phyloP scores from a whole-genome alignment of 1,139 yeast species.

The Geotrichum europaeum region DNA sequence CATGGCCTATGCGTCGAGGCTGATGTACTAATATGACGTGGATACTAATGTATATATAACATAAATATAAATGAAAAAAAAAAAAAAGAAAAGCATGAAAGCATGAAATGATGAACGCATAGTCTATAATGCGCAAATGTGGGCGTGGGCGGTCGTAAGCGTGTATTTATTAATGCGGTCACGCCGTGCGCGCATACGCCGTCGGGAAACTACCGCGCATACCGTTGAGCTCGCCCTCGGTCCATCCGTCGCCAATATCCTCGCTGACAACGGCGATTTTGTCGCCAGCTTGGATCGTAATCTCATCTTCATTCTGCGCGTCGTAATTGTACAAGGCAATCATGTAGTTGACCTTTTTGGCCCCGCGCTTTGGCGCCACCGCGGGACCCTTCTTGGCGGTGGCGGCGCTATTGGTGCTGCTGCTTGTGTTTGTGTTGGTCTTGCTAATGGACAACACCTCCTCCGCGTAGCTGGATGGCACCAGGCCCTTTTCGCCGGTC shows the following conservation, averaged over 20 bases:
- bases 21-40: conserved; percentile 29
- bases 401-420: conserved; percentile 16
- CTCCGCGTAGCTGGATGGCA: conserved; percentile 80
- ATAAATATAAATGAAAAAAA: neutral
- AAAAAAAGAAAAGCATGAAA: neutral
- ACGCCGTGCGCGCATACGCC: conserved; percentile 44
- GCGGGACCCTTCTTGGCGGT: conserved; percentile 55
- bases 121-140: neutral
- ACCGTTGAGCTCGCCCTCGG: conserved; percentile 81
- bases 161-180: neutral
- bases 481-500: conserved; percentile 58
- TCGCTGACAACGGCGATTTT: conserved; percentile 59
- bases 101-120: too few species aligned
- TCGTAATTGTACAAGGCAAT: conserved; percentile 73
- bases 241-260: conserved; percentile 94
- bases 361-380: conserved; percentile 82
- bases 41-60: conserved; percentile 1
- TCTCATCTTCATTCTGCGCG: conserved; percentile 81
- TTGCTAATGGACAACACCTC: conserved; percentile 29
- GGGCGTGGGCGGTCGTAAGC: neutral
- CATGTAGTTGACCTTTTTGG: conserved; percentile 54
- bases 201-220: conserved; percentile 75
- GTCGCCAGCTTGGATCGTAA: conserved; percentile 70
- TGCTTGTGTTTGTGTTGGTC: conserved; percentile 17
- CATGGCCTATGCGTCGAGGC: conserved; percentile 72